Conservation (phyloP, 306 rosid species). For the Prunus fruticosa region DNA sequence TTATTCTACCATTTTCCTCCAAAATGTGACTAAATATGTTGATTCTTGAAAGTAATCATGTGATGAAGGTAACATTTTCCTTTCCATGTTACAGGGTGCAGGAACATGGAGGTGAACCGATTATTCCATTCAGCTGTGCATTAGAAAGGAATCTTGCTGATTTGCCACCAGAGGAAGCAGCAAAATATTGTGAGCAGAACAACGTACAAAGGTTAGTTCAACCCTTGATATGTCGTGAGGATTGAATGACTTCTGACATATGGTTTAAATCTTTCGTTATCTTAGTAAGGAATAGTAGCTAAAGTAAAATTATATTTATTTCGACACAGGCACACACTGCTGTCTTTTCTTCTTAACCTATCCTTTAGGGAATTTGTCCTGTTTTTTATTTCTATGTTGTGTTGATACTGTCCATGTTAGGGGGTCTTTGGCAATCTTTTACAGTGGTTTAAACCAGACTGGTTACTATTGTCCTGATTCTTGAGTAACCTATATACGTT, state of each 20-base stretch:
- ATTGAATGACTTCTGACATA: neutral
- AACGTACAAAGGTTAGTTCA: conserved; percentile 69
- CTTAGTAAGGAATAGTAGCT: neutral
- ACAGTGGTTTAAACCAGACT: neutral
- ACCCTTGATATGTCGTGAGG: neutral
- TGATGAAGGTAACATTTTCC: conserved; percentile 7
- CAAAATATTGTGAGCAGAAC: conserved; percentile 88
- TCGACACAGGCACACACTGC: neutral
- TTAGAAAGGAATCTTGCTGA: conserved; percentile 89
- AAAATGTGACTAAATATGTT: neutral
- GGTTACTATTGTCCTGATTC: neutral
- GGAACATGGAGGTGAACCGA: conserved; percentile 88
- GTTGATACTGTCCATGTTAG: neutral
- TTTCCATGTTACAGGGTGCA: conserved; percentile 71
- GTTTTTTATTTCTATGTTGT: neutral
- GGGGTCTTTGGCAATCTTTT: neutral
- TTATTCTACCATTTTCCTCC: neutral
- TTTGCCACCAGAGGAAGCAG: conserved; percentile 70
- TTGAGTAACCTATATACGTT: neutral
- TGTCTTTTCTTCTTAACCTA: neutral
- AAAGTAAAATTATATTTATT: neutral
- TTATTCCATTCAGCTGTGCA: conserved; percentile 88
- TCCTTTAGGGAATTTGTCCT: neutral
- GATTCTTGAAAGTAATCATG: neutral
- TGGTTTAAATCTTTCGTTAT: neutral